Base-by-base conservation (phyloP, 371 early-diverging fungal species). In the Mucor circinelloides region DNA sequence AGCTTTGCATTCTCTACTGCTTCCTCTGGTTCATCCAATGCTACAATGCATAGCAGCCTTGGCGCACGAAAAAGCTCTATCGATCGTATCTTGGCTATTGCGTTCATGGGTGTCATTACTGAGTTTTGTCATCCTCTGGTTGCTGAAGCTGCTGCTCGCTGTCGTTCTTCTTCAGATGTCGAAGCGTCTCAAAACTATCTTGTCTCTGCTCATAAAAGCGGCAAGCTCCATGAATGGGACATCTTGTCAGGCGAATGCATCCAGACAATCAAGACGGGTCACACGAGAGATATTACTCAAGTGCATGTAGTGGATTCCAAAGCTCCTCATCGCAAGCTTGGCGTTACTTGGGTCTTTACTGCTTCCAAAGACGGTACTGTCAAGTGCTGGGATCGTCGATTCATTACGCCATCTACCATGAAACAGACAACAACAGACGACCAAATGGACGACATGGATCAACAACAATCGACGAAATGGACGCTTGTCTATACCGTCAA, bases 351-450 rank as follows among this genome's bases (percentile, higher is more conserved):
- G 69, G 65, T 78, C 0, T 78, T 75, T 42, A 71, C 76, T 6
- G 71, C 71, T 1, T 73, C 73, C 0, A 78, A 69, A 31, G 79
- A 78, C 27, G 79, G 79, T 0, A 63, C 61, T 2, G 55, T 75
- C 31, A 66, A 69, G 15, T 75, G 76, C 10, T 75, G 76, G 96
- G 32, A 90, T 57, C 64, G 70, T 28, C 32, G 48, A 0, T 34
- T 67, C 6, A 28, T 46, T 15, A 15, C 55, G 1, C 13, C 25
- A 9, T 50, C 50, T 9, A 23, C 25, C 50, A 13, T 25, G 50
- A 42, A 27, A 19, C 25, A 38, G 21, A 52, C 56, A 32, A 25
- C 23, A 30, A 3, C 23, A 6, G 25, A 36, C 0, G 28, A 63
- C 10, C n/a, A 25, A 13, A n/a, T 13, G 0, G 27, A 56, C 13